Evolutionary conservation across 305 asterid genomes (phyloP).

Genomic region (Fraxinus latifolia): DNA sequence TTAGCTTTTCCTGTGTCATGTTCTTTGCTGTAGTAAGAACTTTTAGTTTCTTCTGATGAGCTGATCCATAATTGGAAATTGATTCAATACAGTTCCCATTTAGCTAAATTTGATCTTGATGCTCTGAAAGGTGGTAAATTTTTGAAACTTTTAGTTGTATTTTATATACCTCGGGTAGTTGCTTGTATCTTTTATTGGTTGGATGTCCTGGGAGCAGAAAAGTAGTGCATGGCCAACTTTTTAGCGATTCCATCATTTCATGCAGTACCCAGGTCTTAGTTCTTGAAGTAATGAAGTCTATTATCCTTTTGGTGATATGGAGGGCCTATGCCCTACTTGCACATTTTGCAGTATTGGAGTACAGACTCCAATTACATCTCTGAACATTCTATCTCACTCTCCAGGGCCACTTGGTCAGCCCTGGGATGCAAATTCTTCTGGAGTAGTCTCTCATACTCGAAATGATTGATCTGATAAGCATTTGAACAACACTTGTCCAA

Average conservation of each 20-base stretch:
- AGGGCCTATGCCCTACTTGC: not conserved
- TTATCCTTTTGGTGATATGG: not conserved
- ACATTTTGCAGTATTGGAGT: not conserved
- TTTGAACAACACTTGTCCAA: not conserved
- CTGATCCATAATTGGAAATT: not conserved
- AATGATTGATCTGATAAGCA: not conserved
- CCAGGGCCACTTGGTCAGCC: not conserved
- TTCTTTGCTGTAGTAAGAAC: not conserved
- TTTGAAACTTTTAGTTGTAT: not conserved
- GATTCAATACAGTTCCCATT: not conserved
- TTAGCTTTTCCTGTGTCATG: not conserved
- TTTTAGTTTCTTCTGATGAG: not conserved
- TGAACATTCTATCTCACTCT: not conserved
- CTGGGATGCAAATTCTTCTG: not conserved
- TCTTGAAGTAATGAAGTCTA: not conserved
- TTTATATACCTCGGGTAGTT: not conserved
- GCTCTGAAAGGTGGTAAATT: not conserved
- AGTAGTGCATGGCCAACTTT: not conserved
- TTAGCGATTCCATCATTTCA: not conserved
- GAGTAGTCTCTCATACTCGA: not conserved
- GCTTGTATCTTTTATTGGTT: not conserved
- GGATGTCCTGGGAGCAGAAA: not conserved
- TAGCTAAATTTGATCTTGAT: not conserved
- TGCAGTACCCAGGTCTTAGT: not conserved
- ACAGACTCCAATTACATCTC: not conserved